Percentiles rank a stretch among this genome's conserved stretches.
phyloP scores from a whole-genome alignment of 225 moss, liverwort and hornwort genomes.

The Straminergon stramineum region DNA sequence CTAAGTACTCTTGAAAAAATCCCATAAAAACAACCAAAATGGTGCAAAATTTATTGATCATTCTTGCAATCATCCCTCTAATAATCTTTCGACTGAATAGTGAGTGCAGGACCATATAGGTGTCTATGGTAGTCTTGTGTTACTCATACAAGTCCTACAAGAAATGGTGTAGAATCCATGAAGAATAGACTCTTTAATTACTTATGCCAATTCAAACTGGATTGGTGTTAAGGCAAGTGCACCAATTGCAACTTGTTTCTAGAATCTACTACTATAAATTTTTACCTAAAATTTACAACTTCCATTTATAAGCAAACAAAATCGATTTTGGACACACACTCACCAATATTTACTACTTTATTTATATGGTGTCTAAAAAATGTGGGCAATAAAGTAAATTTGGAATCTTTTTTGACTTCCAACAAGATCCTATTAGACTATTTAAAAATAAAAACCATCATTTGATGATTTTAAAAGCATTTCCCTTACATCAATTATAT shows the following conservation, averaged over 20 bases:
- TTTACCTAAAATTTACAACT: background rate
- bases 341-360: background rate
- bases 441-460: background rate
- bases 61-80: too few relatives aligned
- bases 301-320: accelerated
- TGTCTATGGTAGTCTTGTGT: background rate
- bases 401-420: background rate
- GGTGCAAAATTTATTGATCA: too few relatives aligned
- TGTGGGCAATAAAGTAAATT: accelerated
- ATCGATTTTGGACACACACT: background rate
- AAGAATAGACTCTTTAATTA: background rate
- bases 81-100: too few relatives aligned
- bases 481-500: background rate
- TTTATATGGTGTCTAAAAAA: background rate
- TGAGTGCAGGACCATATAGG: accelerated
- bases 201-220: too few relatives aligned
- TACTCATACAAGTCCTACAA: background rate
- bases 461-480: background rate
- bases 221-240: background rate
- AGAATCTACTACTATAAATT: background rate
- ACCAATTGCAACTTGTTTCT: background rate
- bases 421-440: background rate
- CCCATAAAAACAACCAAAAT: too few relatives aligned
- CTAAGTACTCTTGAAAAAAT: too few relatives aligned
- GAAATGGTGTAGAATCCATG: background rate